Evolutionary conservation across 306 rosid species (phyloP).

Genomic region (Fragaria nilgerrensis): DNA sequence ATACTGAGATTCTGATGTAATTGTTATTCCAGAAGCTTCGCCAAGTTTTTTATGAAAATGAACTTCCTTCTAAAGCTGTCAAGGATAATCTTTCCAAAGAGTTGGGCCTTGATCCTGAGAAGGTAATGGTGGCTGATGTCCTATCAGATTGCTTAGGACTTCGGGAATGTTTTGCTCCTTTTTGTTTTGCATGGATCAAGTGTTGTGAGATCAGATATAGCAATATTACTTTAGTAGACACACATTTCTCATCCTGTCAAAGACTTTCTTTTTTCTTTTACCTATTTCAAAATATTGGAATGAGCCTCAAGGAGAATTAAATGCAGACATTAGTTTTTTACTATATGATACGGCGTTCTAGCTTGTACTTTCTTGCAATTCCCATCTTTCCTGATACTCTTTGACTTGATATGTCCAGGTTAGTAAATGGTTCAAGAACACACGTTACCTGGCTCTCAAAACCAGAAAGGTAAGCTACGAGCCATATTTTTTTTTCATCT

Average conservation of each 20-base stretch:
- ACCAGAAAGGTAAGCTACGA: conserved; percentile 57
- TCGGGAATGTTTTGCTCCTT: neutral
- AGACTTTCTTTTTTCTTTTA: neutral
- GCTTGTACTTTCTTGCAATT: neutral
- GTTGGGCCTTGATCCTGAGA: conserved; percentile 72
- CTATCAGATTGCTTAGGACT: conserved; percentile 12
- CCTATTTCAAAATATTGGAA: neutral
- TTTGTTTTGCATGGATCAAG: neutral
- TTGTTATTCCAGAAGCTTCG: conserved; percentile 70
- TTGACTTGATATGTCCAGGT: conserved; percentile 50
- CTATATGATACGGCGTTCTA: neutral
- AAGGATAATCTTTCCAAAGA: conserved; percentile 71
- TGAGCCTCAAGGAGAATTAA: neutral
- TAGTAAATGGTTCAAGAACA: conserved; percentile 95
- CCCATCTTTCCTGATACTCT: conserved; percentile 6
- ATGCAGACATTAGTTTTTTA: neutral
- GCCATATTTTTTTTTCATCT: neutral
- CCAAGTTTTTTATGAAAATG: conserved; percentile 71
- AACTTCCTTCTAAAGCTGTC: conserved; percentile 77
- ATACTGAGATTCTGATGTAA: conserved; percentile 6
- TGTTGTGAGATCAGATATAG: neutral
- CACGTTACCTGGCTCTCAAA: conserved; percentile 79
- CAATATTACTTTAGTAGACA: neutral
- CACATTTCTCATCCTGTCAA: neutral
- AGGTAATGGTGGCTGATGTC: conserved; percentile 41